A percentile compares a stretch with the other conserved stretches of the same genome.
These are phyloP conservation scores for Globisporangium perplexum DNA, from an alignment of 352 stramenopile genomes.

Conservation along the genomic window DNA sequence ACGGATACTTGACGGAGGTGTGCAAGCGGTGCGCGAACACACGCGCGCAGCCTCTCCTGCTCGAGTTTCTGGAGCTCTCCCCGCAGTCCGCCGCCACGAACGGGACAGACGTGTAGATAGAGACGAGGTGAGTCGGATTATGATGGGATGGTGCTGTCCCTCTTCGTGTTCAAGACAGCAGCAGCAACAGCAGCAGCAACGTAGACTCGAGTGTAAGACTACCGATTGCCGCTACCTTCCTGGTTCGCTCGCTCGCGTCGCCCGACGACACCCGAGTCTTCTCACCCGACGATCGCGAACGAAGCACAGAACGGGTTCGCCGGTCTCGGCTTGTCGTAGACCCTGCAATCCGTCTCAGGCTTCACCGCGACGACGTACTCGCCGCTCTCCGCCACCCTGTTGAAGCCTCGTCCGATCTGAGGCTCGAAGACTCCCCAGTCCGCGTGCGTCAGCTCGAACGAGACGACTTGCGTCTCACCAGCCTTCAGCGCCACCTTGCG, in stretches of 20 bases:
- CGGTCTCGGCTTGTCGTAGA: constrained; percentile 33
- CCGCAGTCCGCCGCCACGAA: constrained; percentile 10
- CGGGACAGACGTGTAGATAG: constrained; percentile 9
- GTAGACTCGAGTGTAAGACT: no score
- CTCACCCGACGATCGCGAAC: constrained; percentile 24
- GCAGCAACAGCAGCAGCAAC: no score
- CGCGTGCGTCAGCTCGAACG: constrained; percentile 36
- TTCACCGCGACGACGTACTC: constrained; percentile 66
- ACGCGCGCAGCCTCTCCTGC: constrained; percentile 45
- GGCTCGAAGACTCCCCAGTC: constrained; percentile 64
- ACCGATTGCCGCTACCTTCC: background rate
- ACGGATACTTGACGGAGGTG: constrained; percentile 66
- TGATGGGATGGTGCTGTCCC: background rate
- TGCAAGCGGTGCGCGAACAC: constrained; percentile 74
- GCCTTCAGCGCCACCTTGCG: constrained; percentile 58
- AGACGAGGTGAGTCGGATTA: constrained; percentile 1
- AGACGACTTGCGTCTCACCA: constrained; percentile 29
- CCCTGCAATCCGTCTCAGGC: constrained; percentile 65
- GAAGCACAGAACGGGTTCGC: constrained; percentile 34
- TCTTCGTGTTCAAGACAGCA: background rate
- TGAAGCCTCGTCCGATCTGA: constrained; percentile 56
- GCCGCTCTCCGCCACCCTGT: constrained; percentile 55
- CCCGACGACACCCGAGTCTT: background rate
- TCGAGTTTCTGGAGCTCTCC: constrained; percentile 60
- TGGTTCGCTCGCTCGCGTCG: background rate